These are phyloP conservation scores for Amoebophrya sp. DNA, from an alignment of 169 alveolate species.

Conservation along the genomic window DNA sequence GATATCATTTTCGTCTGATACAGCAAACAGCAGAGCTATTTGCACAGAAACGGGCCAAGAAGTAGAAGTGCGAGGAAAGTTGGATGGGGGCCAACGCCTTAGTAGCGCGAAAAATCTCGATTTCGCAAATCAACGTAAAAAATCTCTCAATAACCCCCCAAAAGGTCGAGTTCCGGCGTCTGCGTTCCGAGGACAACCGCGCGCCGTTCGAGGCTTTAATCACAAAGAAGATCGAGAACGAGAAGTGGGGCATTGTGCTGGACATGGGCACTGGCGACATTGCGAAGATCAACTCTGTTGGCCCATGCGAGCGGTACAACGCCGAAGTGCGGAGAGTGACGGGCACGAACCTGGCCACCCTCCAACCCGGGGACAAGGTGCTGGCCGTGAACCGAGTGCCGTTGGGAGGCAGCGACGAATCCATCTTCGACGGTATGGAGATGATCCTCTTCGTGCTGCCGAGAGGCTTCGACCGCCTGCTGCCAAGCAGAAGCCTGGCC, in stretches of 20 bases:
- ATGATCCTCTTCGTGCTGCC: no score
- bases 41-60: no score
- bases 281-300: neutral
- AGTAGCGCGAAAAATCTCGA: no score
- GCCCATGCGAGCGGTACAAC: neutral
- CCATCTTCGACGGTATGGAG: no score
- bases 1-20: no score
- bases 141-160: no score
- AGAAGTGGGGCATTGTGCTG: neutral
- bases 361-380: neutral
- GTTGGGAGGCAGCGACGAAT: neutral
- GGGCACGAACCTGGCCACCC: neutral
- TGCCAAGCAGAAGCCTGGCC: no score
- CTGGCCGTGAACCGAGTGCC: neutral
- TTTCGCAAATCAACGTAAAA: no score
- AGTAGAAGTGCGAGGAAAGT: no score
- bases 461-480: no score
- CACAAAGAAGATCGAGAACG: neutral
- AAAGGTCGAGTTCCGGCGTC: neutral
- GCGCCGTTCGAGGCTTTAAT: neutral
- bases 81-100: no score
- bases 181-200: neutral
- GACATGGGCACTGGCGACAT: neutral
- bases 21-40: no score
- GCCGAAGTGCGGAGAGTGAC: neutral